Evolutionary conservation across 176 grass and related monocot species (phyloP).

Genomic region (Cocos nucifera): DNA sequence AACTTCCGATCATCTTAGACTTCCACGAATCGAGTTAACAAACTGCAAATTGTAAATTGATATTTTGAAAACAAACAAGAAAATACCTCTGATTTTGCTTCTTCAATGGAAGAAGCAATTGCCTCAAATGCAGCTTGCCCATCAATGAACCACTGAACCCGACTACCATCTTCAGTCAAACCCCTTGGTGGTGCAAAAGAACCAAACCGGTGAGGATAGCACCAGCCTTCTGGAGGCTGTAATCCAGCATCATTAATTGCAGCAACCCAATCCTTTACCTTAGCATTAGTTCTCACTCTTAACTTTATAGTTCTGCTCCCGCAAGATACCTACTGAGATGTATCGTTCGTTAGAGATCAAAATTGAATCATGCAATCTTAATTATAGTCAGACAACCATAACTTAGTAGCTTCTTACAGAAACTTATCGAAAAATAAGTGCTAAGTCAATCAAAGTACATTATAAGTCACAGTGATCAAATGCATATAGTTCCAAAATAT

Average conservation of each 20-base stretch:
- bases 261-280: constrained; percentile 67
- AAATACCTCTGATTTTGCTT: constrained; percentile 73
- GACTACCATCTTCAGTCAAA: constrained; percentile 56
- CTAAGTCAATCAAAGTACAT: too few species aligned
- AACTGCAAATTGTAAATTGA: background rate
- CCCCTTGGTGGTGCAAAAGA: constrained; percentile 82
- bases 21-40: constrained; percentile 2
- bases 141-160: constrained; percentile 80
- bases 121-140: constrained; percentile 66
- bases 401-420: too few species aligned
- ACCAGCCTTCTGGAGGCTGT: constrained; percentile 56
- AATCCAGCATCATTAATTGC: constrained; percentile 67
- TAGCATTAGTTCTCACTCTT: constrained; percentile 44
- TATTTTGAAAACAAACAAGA: constrained; percentile 2
- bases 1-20: constrained; percentile 18
- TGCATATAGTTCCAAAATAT: too few species aligned
- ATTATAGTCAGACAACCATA: too few species aligned
- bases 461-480: too few species aligned
- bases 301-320: constrained; percentile 48
- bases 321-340: constrained; percentile 49
- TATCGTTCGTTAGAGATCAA: background rate
- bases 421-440: too few species aligned
- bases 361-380: too few species aligned
- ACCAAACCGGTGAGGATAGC: constrained; percentile 58
- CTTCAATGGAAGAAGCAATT: constrained; percentile 72